Percentiles rank a stretch among this genome's conserved stretches.
These are phyloP conservation scores for Paspalum vaginatum DNA, from an alignment of 176 grass and related monocot genomes.

Conservation along the genomic window DNA sequence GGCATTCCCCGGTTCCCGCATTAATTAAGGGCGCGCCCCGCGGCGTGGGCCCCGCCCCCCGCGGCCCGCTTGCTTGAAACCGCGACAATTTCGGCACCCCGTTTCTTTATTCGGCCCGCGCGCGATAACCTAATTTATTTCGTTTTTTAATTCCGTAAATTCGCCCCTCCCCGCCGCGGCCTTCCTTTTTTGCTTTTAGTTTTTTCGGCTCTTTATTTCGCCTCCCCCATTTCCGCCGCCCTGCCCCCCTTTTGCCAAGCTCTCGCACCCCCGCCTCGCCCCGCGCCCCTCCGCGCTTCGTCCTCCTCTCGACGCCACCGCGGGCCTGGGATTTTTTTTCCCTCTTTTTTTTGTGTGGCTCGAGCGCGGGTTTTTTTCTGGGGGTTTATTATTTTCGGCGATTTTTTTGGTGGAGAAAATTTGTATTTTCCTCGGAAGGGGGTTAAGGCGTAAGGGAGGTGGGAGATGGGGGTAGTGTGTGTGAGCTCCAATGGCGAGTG, in stretches of 20 bases:
- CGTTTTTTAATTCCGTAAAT: constrained; percentile 41
- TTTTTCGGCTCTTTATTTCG: constrained; percentile 70
- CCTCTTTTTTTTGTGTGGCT: neutral
- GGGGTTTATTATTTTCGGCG: constrained; percentile 4
- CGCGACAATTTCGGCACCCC: constrained; percentile 46
- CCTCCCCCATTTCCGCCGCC: constrained; percentile 53
- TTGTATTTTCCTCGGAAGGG: neutral
- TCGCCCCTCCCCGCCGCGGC: constrained; percentile 12
- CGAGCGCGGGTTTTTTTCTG: constrained; percentile 37
- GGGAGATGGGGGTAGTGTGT: constrained; percentile 49
- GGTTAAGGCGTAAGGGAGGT: constrained; percentile 20
- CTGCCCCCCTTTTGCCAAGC: constrained; percentile 26
- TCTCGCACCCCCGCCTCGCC: too few species aligned
- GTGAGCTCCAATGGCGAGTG: constrained; percentile 57
- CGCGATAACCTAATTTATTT: constrained; percentile 51
- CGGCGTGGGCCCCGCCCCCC: neutral
- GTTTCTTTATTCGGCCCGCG: constrained; percentile 35
- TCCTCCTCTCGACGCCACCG: neutral
- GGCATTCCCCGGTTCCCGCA: constrained; percentile 49
- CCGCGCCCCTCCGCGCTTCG: constrained; percentile 18
- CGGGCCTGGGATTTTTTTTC: neutral
- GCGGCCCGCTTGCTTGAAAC: constrained; percentile 17
- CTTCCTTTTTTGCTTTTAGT: constrained; percentile 68
- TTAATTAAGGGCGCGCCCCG: constrained; percentile 5
- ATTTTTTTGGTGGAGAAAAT: neutral